phyloP scores from a whole-genome alignment of 2,329 filamentous ascomycete genomes.

The Penicillium glabrum region DNA sequence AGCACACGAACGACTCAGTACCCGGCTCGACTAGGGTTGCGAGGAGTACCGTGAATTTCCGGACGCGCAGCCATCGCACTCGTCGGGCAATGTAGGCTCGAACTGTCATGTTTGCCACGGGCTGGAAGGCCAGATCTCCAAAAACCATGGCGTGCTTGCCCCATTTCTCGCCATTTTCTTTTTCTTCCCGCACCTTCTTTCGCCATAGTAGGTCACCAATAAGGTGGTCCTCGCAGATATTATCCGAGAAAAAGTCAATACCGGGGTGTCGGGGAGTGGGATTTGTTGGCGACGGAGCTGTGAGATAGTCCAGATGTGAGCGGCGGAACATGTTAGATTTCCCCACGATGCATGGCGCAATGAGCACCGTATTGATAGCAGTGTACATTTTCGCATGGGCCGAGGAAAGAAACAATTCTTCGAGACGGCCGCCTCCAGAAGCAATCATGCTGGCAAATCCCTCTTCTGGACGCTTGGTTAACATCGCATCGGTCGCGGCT shows the following conservation, averaged over 20 bases:
- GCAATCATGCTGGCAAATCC: constrained; percentile 22
- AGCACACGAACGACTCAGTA: constrained; percentile 84
- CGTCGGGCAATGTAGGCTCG: constrained; percentile 75
- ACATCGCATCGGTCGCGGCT: constrained; percentile 4
- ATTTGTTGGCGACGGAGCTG: constrained; percentile 51
- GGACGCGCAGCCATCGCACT: constrained; percentile 84
- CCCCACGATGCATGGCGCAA: constrained; percentile 91
- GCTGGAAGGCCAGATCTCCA: constrained; percentile 86
- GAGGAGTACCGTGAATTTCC: constrained; percentile 88
- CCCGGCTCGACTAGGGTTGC: constrained; percentile 92
- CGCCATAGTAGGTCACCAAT: constrained; percentile 92
- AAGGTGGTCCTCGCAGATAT: constrained; percentile 96
- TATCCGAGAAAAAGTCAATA: constrained; percentile 89
- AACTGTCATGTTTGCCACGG: constrained; percentile 78
- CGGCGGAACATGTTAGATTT: constrained; percentile 99
- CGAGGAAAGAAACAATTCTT: constrained; percentile 93
- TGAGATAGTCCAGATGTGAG: constrained; percentile 78
- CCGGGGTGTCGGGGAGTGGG: constrained; percentile 57
- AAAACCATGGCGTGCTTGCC: constrained; percentile 80
- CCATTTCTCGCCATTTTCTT: constrained; percentile 46
- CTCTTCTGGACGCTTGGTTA: constrained; percentile 20
- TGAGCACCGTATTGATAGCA: constrained; percentile 87
- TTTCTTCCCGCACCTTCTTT: constrained; percentile 36
- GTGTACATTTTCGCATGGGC: constrained; percentile 97
- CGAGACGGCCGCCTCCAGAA: constrained; percentile 74